Percentiles rank a stretch among this genome's conserved stretches.
Conservation (phyloP, 345 rosid species). For the Carallia brachiata region DNA sequence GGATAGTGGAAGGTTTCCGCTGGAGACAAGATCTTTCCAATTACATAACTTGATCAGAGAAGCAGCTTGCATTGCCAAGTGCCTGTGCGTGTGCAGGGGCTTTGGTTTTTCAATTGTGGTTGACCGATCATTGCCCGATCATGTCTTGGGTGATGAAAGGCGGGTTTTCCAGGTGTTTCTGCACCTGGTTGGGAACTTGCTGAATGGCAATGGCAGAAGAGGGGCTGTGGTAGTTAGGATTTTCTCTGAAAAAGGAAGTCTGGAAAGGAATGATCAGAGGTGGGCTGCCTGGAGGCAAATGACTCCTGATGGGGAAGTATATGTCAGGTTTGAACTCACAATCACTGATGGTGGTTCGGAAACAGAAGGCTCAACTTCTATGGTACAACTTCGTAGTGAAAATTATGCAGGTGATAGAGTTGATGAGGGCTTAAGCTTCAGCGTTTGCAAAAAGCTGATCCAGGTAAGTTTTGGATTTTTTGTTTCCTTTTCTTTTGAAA, state of each 20-base stretch:
- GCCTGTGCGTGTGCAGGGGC: constrained; percentile 67
- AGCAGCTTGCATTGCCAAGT: constrained; percentile 77
- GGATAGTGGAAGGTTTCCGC: constrained; percentile 57
- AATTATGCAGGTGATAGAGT: constrained; percentile 46
- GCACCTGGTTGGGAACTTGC: constrained; percentile 81
- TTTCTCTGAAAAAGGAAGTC: constrained; percentile 59
- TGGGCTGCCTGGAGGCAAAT: constrained; percentile 71
- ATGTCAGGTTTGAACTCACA: constrained; percentile 65
- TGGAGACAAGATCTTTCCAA: constrained; percentile 58
- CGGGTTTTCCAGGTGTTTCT: constrained; percentile 85
- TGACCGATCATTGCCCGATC: constrained; percentile 72
- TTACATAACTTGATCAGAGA: constrained; percentile 67
- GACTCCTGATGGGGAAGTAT: constrained; percentile 58
- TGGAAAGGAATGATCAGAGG: constrained; percentile 60
- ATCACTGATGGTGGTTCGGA: constrained; percentile 33
- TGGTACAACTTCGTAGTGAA: constrained; percentile 40
- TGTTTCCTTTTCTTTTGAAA: neutral
- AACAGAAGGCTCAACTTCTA: constrained; percentile 43
- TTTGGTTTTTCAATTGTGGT: constrained; percentile 59
- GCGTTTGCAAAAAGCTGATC: constrained; percentile 83
- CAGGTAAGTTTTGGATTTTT: constrained; percentile 43
- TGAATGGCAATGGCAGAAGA: constrained; percentile 46
- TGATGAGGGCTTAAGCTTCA: constrained; percentile 79
- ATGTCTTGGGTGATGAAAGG: constrained; percentile 75
- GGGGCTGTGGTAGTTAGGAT: constrained; percentile 52